Base-by-base conservation (phyloP, 495 filamentous ascomycete genomes). In the Penicillium verhagenii region DNA sequence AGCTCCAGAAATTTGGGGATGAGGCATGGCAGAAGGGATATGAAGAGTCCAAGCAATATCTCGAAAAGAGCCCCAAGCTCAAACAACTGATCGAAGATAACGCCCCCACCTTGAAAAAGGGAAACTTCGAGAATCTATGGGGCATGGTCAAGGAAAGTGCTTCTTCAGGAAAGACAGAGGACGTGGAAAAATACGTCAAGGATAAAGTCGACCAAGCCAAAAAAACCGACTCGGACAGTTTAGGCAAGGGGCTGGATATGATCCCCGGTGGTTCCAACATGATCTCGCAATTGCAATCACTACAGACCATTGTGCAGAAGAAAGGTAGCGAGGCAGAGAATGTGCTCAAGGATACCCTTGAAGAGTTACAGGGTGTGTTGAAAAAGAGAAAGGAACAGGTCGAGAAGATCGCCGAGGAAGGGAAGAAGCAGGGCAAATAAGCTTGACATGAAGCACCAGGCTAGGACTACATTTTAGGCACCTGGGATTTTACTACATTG, bases 21-120 rank as follows among this genome's bases (percentile, higher is more conserved):
- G 75, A 86, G 65, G 79, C 80, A 1, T 90, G 80, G 79, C 70
- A 85, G 58, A 82, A 85, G 69, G 85, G 79, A 0, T 58, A 83
- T 48, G 78, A 88, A 58, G 73, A 87, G 60, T 79, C 78, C 8
- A 78, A 83, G 64, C 80, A 82, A 2, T 81, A 79, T 24, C 76
- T 88, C 2, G 85, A 89, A 47, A 86, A 87, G 75, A 84, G 74
- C 57, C 86, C 86, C 6, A 64, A 83, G 69, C 69, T 87, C 54
- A 87, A 86, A 74, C 60, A 86, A 64, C 52, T 88, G 31, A 61
- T 88, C 7, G 82, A 83, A 83, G 33, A 35, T 44, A 88, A 90
- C 62, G 74, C 69, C 14, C 80, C 83, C 26, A 35, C 72, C 0
- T 61, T 90, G 57, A 88, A 86, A 72, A 61, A 77, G 54, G 81